Evolutionary conservation across 139 green algal genomes (phyloP), one percentile per base, ranked within the genome.

Genomic region (Astrephomene gubernaculifera): DNA sequence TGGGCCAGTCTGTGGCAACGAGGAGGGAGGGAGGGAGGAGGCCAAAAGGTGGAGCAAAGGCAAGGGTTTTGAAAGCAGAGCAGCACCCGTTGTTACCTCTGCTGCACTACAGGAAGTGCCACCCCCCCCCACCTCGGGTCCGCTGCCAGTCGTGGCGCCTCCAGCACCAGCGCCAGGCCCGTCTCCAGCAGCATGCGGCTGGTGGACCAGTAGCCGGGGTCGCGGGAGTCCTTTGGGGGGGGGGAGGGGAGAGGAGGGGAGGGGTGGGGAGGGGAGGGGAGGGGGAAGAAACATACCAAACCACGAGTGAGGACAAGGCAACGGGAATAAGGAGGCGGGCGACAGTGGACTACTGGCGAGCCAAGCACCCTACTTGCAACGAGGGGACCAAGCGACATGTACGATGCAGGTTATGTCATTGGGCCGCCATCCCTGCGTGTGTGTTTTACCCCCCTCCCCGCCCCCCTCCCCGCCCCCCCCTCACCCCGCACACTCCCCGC

Each of bases 121-220:
- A n/a, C n/a, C n/a, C n/a, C n/a, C n/a, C n/a, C n/a, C n/a, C n/a
- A n/a, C 27, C 61, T 41, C 61, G 76, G n/a, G 41, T 61, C 64
- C 3, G 64, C 64, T 33, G 64, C 44, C 64, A 85, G 79, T 8
- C 27, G 9, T 0, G 31, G 3, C 22, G 29, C 61, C 31, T 94
- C 81, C 83, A 91, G 75, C 25, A 79, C 89, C 36, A 94, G 64
- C 52, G 74, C 85, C 71, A 95, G 81, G 7, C 89, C 93, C 3
- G 83, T 69, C 89, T 98, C 96, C 83, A 96, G 86, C 39, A 96
- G 52, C 92, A 96, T 89, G 45, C 90, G 89, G 5, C 83, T 84
- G 29, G 93, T 97, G 60, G 71, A 75, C 72, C 85, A 92, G 87
- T 96, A 97, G n/a, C 94, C 94, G 0, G 92, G 88, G 87, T 97